Evolutionary conservation across 495 filamentous ascomycete species (phyloP), one percentile per base, ranked within the genome.

Genomic region (Xylaria longipes): DNA sequence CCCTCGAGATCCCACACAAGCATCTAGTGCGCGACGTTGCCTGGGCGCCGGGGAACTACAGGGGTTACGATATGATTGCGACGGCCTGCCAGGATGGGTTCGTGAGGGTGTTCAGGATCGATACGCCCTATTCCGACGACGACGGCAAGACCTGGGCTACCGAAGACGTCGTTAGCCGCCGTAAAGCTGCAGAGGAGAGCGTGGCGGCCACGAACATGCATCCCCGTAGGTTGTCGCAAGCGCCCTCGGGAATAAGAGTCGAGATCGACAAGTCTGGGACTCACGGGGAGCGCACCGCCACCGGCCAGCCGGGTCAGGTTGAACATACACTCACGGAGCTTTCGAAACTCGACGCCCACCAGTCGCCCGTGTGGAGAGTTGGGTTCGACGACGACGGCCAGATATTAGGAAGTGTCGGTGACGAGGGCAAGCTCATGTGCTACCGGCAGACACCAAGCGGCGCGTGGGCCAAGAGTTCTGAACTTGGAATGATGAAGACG

Each of bases 41-140:
- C 9, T 99, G 96, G 96, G 94, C 96, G 9, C 92, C 92, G 64
- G 94, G 94, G 20, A 94, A 93, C 74, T 91, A 93, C 48, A 81
- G 94, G 39, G 94, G 94, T 1, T 94, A 91, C 76, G 95, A 99
- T 78, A 84, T 97, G 65, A 87, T 98, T 73, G 97, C 96, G 7
- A 97, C 95, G 39, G 95, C 93, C 1, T 94, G 93, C 76, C 94
- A 95, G 78, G 96, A 99, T 77, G 95, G 96, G 4, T 89, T 89
- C 71, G 87, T 98, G 57, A 88, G 97, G 31, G 90, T 98, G 6
- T 97, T 94, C 74, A 88, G 94, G 76, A 82, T 99, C 0, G 87
- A 89, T 43, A 92, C 93, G 9, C 86, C 89, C 8, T 79, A 76
- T 48, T 72, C 73, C 37, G 69, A 74, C 6, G 74, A 76, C 14